A percentile compares a stretch with the other conserved stretches of the same genome.
Evolutionary conservation across 306 rosid genomes (phyloP).

Genomic region (Vachellia pachyceras): DNA sequence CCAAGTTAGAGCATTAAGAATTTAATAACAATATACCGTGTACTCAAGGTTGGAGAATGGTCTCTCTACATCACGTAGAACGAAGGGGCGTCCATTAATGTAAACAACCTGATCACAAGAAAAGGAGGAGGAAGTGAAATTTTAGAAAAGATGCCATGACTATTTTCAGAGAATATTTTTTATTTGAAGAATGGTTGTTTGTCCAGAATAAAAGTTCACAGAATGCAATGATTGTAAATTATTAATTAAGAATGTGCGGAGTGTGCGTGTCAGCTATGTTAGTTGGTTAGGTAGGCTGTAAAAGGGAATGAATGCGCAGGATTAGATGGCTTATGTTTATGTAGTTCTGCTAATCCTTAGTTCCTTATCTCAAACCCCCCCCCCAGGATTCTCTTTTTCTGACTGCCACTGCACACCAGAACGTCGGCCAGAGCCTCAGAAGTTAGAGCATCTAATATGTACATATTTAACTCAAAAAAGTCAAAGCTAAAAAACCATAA

Average conservation of each 20-base stretch:
- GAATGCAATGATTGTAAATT: background rate
- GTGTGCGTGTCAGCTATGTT: background rate
- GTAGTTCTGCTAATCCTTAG: background rate
- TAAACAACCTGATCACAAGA: conserved; percentile 74
- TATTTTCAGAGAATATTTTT: background rate
- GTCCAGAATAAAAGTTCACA: background rate
- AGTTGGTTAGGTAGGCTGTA: background rate
- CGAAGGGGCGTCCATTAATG: conserved; percentile 89
- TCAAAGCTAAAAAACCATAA: background rate
- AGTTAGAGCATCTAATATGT: background rate
- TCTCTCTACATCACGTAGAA: conserved; percentile 86
- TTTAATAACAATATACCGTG: conserved; percentile 54
- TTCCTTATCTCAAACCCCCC: background rate
- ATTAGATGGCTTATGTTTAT: background rate
- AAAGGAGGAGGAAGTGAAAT: conserved; percentile 19
- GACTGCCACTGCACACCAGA: background rate
- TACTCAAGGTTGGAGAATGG: conserved; percentile 94
- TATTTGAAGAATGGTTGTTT: background rate
- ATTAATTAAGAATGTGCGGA: background rate
- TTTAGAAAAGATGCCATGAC: background rate
- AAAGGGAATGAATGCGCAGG: background rate
- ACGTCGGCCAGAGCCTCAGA: background rate
- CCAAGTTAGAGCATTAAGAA: background rate
- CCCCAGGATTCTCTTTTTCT: background rate
- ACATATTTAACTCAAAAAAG: background rate